Conservation (phyloP, 2,329 filamentous ascomycete genomes). For the Huntiella savannae region DNA sequence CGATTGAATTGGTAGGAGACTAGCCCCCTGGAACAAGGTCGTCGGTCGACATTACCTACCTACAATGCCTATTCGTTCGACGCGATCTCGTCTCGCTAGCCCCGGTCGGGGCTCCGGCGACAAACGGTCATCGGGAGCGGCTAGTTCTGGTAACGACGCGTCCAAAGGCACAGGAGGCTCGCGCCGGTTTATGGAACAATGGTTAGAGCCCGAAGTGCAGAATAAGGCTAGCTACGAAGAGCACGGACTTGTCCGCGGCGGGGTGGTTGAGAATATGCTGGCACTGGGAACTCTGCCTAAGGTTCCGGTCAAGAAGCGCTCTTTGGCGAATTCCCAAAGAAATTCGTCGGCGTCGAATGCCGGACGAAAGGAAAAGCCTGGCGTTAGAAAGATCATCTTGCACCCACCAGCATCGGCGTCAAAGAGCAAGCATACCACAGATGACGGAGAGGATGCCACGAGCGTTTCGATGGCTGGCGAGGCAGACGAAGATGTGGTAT, state of each 20-base stretch:
- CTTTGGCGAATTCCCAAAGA: slow-evolving; percentile 16
- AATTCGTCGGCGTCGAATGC: slow-evolving; percentile 9
- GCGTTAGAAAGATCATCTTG: slow-evolving; percentile 27
- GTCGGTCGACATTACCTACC: too few species aligned
- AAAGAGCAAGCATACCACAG: slow-evolving; percentile 15
- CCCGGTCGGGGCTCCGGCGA: background rate
- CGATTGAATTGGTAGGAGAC: background rate
- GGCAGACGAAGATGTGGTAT: slow-evolving; percentile 13
- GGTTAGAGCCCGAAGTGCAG: slow-evolving; percentile 40
- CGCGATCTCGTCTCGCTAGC: slow-evolving; percentile 8
- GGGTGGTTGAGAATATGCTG: slow-evolving; percentile 68
- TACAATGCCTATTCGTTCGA: slow-evolving; percentile 9
- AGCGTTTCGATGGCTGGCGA: background rate
- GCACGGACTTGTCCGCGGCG: slow-evolving; percentile 50
- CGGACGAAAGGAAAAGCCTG: slow-evolving; percentile 13
- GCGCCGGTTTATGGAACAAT: slow-evolving; percentile 33
- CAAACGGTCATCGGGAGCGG: too few species aligned
- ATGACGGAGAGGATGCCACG: slow-evolving; percentile 6
- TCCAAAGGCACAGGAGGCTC: slow-evolving; percentile 16
- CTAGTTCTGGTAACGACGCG: slow-evolving; percentile 11
- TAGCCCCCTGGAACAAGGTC: too few species aligned
- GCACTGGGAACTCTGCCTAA: slow-evolving; percentile 58
- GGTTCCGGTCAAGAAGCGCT: slow-evolving; percentile 17
- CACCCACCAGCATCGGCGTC: slow-evolving; percentile 20
- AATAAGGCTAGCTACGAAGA: slow-evolving; percentile 59